Evolutionary conservation across 2,329 filamentous ascomycete genomes (phyloP).

Genomic region (Fusarium sp.): DNA sequence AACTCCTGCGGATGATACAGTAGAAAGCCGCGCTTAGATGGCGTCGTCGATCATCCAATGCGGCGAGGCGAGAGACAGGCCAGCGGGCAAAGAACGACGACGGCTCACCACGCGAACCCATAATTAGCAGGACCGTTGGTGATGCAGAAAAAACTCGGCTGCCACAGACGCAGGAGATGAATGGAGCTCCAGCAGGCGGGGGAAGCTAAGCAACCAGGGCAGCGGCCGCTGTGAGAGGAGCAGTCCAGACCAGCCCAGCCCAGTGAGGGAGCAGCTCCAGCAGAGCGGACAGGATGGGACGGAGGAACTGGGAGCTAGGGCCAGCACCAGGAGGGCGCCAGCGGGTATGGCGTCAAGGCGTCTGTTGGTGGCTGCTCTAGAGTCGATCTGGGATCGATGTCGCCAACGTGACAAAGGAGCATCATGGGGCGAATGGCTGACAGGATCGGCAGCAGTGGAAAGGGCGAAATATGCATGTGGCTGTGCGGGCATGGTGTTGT

Average conservation of each 20-base stretch:
- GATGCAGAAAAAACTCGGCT: not conserved
- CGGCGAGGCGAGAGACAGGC: constrained; percentile 1
- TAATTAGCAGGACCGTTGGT: constrained; percentile 11
- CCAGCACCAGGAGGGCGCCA: constrained; percentile 6
- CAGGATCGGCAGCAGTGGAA: not conserved
- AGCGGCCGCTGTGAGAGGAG: not conserved
- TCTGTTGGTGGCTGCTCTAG: constrained; percentile 38
- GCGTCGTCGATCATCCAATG: constrained; percentile 11
- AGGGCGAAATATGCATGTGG: constrained; percentile 14
- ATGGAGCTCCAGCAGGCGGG: not conserved
- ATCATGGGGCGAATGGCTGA: constrained; percentile 6
- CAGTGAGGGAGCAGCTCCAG: not conserved
- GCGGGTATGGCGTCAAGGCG: constrained; percentile 46
- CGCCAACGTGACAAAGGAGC: constrained; percentile 19
- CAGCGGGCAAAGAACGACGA: constrained; percentile 9
- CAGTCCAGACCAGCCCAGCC: not conserved
- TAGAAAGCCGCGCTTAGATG: constrained; percentile 15
- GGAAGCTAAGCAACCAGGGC: constrained; percentile 7
- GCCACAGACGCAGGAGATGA: constrained; percentile 2
- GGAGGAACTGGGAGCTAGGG: not conserved
- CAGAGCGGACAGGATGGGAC: not conserved
- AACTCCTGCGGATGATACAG: constrained; percentile 10
- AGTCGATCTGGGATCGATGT: constrained; percentile 30
- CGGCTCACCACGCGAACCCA: constrained; percentile 13
- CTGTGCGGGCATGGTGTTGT: constrained; percentile 9